Percentiles rank a stretch among this genome's conserved stretches.
Evolutionary conservation across 768 basidiomycete genomes (phyloP).

Genomic region (Albatrellus ellisii): DNA sequence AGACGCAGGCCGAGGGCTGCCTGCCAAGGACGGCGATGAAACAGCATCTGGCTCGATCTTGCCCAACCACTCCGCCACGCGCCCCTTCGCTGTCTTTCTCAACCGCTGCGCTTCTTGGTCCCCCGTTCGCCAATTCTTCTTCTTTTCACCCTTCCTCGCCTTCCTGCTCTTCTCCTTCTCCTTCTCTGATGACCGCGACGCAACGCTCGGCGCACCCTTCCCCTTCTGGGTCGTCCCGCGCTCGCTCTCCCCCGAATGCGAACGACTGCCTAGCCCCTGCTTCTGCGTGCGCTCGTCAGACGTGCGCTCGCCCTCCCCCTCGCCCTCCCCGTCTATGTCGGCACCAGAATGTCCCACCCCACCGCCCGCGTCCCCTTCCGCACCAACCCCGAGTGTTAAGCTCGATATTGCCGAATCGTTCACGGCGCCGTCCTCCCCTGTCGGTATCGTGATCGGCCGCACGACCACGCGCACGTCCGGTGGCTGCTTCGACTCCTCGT

Average conservation of each 20-base stretch:
- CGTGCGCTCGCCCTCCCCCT: neutral
- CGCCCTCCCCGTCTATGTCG: neutral
- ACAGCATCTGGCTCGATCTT: conserved; percentile 45
- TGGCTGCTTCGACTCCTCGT: conserved; percentile 16
- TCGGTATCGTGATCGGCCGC: conserved; percentile 22
- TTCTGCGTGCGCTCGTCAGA: conserved; percentile 11
- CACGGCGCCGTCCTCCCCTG: conserved; percentile 10
- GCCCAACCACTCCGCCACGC: conserved; percentile 72
- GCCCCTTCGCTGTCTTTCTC: conserved; percentile 42
- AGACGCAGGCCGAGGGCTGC: conserved; percentile 2
- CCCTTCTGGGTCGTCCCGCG: conserved; percentile 12
- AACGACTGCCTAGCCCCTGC: conserved; percentile 8
- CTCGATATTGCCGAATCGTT: conserved; percentile 38
- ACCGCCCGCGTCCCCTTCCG: conserved; percentile 17
- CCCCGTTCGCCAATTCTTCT: conserved; percentile 12
- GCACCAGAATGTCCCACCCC: conserved; percentile 30
- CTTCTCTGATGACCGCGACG: conserved; percentile 5
- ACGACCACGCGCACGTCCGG: conserved; percentile 24
- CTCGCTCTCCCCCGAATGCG: conserved; percentile 9
- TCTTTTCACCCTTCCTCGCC: conserved; percentile 14
- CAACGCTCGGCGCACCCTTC: conserved; percentile 5
- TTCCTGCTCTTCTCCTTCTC: conserved; percentile 19
- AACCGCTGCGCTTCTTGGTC: conserved; percentile 26
- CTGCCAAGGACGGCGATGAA: conserved; percentile 15
- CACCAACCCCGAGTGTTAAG: conserved; percentile 25